Percentiles rank a stretch among this genome's conserved stretches.
phyloP scores from a whole-genome alignment of 140 eudicot genomes.

The Oenanthe javanica region DNA sequence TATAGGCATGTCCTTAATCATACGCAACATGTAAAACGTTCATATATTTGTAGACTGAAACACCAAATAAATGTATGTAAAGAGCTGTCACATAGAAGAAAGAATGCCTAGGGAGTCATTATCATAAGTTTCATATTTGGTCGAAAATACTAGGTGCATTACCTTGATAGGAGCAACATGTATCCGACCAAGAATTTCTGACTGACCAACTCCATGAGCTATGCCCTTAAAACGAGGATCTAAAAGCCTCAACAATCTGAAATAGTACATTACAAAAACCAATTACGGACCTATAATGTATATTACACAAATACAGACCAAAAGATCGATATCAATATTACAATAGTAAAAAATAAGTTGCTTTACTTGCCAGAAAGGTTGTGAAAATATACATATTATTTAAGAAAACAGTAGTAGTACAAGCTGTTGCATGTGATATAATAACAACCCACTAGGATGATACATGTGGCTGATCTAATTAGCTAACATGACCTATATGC shows the following conservation, averaged over 20 bases:
- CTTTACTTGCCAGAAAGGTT: neutral
- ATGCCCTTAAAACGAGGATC: constrained; percentile 89
- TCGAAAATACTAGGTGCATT: neutral
- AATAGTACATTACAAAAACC: constrained; percentile 6
- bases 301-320: neutral
- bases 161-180: constrained; percentile 98
- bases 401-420: neutral
- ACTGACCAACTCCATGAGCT: constrained; percentile 97
- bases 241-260: constrained; percentile 79
- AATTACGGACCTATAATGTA: neutral
- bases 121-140: neutral
- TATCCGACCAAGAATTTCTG: constrained; percentile 93
- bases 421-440: neutral
- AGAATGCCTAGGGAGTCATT: neutral
- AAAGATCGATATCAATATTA: neutral
- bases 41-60: neutral
- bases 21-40: neutral
- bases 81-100: neutral
- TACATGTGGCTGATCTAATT: neutral
- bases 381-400: neutral
- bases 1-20: neutral
- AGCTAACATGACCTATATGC: neutral
- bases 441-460: neutral
- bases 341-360: neutral
- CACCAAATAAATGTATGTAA: neutral